Evolutionary conservation across 164 flowering plant genomes (phyloP).

Genomic region (Vitis riparia): DNA sequence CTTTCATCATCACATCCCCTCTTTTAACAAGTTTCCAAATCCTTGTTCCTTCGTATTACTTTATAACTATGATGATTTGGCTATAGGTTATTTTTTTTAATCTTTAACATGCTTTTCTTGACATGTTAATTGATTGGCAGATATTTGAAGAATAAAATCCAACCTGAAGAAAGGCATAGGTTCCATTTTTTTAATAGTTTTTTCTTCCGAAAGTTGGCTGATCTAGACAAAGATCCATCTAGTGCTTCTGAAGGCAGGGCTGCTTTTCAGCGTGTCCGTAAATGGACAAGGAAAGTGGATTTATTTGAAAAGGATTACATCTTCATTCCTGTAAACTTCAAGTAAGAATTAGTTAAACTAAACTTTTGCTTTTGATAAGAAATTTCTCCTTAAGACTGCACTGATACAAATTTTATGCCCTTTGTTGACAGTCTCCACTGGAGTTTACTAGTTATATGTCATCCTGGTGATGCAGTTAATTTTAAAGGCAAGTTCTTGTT

Average conservation of each 20-base stretch:
- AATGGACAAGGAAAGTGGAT: constrained; percentile 95
- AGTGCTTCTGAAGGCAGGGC: constrained; percentile 81
- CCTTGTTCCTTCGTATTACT: not conserved
- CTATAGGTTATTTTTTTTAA: not conserved
- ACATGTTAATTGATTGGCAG: constrained; percentile 36
- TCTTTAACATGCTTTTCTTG: not conserved
- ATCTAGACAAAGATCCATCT: constrained; percentile 78
- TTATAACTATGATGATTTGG: not conserved
- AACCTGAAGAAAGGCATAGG: constrained; percentile 43
- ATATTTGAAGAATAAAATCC: constrained; percentile 72
- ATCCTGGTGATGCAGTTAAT: constrained; percentile 79
- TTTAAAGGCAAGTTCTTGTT: constrained; percentile 43
- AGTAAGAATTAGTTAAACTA: constrained; percentile 42
- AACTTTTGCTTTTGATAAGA: constrained; percentile 2
- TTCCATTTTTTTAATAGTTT: constrained; percentile 93
- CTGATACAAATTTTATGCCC: constrained; percentile 17
- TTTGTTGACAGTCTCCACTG: constrained; percentile 74
- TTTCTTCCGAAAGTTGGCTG: constrained; percentile 93
- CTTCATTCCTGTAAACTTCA: constrained; percentile 92
- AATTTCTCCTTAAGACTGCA: not conserved
- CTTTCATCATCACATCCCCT: no score
- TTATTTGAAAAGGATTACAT: constrained; percentile 87
- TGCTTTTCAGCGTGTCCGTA: constrained; percentile 90
- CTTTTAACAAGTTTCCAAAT: no score
- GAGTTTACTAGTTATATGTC: constrained; percentile 91